Conservation (phyloP, 1,284 basidiomycete species). For the Trametes versicolor region DNA sequence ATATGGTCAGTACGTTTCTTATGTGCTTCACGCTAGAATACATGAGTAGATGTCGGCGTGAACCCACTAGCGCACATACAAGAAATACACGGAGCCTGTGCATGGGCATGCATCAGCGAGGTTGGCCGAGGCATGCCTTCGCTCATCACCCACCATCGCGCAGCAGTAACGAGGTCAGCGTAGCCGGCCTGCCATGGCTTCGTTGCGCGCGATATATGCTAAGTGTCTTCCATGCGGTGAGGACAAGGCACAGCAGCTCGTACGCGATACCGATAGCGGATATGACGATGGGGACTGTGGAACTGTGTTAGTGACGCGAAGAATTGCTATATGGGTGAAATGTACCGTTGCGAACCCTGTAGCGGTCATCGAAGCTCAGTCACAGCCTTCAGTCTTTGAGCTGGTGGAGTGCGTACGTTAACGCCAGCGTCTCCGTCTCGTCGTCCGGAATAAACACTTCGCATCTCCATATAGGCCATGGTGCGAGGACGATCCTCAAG, state of each 20-base stretch:
- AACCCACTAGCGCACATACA: neutral
- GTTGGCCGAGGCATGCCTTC: too few relatives aligned
- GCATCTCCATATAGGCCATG: constrained; percentile 8
- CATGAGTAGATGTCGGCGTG: neutral
- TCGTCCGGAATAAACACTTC: constrained; percentile 4
- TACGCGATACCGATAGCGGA: neutral
- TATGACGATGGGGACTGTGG: constrained; percentile 4
- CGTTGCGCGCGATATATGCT: neutral
- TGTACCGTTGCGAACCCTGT: neutral
- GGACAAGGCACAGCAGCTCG: constrained; percentile 3
- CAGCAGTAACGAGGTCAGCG: neutral
- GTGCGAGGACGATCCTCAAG: neutral
- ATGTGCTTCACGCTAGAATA: neutral
- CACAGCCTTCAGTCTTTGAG: neutral
- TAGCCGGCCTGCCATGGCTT: neutral
- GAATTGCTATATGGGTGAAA: neutral
- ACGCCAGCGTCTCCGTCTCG: neutral
- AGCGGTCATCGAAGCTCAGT: neutral
- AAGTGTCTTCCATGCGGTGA: constrained; percentile 4
- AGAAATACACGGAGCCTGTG: neutral
- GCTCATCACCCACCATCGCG: neutral
- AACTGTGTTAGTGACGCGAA: neutral
- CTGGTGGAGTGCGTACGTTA: neutral
- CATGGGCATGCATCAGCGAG: neutral
- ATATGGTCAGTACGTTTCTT: too few relatives aligned